phyloP scores from a whole-genome alignment of 495 filamentous ascomycete genomes.

The Halenospora varia region DNA sequence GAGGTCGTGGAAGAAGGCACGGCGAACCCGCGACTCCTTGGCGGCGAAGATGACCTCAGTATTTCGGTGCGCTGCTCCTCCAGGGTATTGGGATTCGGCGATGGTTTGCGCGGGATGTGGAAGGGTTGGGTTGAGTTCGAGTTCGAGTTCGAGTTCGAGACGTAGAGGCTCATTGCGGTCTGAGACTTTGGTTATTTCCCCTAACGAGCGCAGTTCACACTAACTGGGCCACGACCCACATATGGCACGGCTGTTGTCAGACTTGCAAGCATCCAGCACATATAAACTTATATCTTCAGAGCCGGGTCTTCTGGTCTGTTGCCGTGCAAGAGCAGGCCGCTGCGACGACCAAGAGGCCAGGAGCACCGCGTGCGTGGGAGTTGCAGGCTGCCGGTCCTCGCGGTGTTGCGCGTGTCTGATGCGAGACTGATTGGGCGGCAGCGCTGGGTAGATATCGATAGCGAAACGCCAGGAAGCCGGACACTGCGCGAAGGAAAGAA shows the following conservation, averaged over 20 bases:
- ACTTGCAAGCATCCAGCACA: background rate
- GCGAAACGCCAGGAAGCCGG: background rate
- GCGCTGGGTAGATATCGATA: background rate
- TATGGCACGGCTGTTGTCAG: background rate
- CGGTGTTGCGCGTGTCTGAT: background rate
- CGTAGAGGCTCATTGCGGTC: background rate
- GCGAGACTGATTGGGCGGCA: background rate
- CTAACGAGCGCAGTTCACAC: background rate
- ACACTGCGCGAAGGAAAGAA: background rate
- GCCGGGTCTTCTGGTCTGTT: background rate
- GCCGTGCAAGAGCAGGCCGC: background rate
- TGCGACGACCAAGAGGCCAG: background rate
- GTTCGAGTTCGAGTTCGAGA: background rate
- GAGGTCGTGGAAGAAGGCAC: background rate
- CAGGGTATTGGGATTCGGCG: background rate
- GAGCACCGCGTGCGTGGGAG: background rate
- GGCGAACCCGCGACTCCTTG: background rate
- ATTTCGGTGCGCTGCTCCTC: background rate
- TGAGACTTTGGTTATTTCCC: background rate
- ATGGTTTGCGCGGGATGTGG: background rate
- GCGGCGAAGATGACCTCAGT: constrained; percentile 11
- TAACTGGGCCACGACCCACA: background rate
- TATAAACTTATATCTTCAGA: background rate
- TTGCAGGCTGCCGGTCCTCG: background rate
- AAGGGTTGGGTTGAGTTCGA: background rate